These are phyloP conservation scores for Scolecobasidium constrictum DNA, from an alignment of 2,329 filamentous ascomycete species.

Conservation along the genomic window DNA sequence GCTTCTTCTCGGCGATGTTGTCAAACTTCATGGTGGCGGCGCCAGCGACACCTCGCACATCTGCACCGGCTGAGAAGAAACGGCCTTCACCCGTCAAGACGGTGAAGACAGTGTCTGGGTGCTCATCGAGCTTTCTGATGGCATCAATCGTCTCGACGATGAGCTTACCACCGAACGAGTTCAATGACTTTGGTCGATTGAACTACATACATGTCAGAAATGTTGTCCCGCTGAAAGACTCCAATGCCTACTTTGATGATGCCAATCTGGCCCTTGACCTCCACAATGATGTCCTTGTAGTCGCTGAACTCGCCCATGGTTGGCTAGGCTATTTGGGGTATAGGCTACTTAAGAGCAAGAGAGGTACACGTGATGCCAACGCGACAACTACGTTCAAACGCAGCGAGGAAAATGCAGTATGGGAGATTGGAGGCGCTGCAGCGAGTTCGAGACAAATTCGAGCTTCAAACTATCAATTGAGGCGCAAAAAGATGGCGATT, in stretches of 20 bases:
- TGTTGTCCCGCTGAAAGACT: no score
- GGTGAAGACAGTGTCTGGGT: conserved; percentile 39
- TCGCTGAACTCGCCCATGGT: conserved; percentile 5
- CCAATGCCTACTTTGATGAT: conserved; percentile 36
- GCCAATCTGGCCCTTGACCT: conserved; percentile 33
- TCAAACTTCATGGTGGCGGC: not conserved
- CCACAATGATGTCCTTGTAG: conserved; percentile 33
- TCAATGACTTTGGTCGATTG: conserved; percentile 37
- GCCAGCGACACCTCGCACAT: conserved; percentile 25
- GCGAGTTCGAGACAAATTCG: no score
- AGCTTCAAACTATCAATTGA: no score
- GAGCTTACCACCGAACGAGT: conserved; percentile 37
- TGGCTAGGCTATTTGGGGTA: no score
- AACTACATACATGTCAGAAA: conserved; percentile 20
- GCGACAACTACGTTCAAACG: no score
- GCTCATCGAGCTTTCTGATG: conserved; percentile 32
- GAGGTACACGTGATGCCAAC: no score
- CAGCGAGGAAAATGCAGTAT: no score
- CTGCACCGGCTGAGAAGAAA: conserved; percentile 40
- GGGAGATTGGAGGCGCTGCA: no score
- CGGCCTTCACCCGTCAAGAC: conserved; percentile 39
- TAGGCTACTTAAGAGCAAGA: no score
- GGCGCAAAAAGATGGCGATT: no score
- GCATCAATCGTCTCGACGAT: conserved; percentile 32
- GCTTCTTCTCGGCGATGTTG: conserved; percentile 23